Evolutionary conservation across 2,329 filamentous ascomycete species (phyloP), one percentile per base, ranked within the genome.

Genomic region (Cercospora janseana): DNA sequence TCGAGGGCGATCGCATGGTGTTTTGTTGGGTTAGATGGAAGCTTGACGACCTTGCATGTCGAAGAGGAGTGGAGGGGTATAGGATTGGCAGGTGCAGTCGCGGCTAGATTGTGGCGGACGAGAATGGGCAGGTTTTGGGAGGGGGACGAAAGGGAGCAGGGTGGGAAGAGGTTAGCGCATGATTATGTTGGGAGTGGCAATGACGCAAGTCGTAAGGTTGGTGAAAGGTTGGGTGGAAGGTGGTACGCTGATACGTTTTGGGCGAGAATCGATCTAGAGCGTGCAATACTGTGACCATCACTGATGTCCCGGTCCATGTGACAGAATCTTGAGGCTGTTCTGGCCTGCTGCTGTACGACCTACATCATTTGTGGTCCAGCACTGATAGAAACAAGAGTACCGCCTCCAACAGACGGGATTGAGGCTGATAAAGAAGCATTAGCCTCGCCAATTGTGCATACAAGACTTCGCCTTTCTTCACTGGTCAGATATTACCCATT

Each of bases 131-230:
- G 1, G 59, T 63, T 63, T n/a, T 59, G 52, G 54, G 60, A 20
- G 5, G 20, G 27, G 2, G 41, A 10, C 5, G 16, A 6, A 5
- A 6, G 15, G 6, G n/a, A 63, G 44, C 54, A 58, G 10, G 68
- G 66, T 6, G 51, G 61, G 4, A 79, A 79, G 28, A 76, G 72
- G 5, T 80, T 77, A 72, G 77, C 75, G 20, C 76, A 80, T 52
- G 83, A 83, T 2, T 83, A 88, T 65, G 85, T 88, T 0, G 76
- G 79, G 2, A 69, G 75, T 0, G 75, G 76, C 0, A 88, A 88
- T 57, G 51, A 64, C 2, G 75, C 77, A 31, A 88, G 85, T 60
- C 76, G 79, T 41, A 77, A 71, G 0, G 79, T 88, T 27, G 86
- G 82, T 58, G 77, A 69, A 62, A 81, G 81, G 50, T 63, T 88